Conservation (phyloP, 768 basidiomycete genomes). For the Trametes sanguinea region DNA sequence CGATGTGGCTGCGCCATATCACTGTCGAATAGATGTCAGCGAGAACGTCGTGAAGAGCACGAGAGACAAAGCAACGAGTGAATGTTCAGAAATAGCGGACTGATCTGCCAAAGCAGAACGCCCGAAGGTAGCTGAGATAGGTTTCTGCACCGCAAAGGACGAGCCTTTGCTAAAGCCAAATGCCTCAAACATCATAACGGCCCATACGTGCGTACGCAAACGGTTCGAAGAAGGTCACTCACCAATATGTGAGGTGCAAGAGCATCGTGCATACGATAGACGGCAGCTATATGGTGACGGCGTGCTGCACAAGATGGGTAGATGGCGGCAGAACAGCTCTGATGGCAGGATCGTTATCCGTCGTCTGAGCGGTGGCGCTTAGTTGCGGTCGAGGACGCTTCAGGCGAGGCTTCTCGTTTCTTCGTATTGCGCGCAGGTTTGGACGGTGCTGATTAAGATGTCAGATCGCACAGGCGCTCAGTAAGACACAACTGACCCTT, state of each 20-base stretch:
- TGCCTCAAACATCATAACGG: slow-evolving; percentile 84
- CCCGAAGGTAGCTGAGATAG: slow-evolving; percentile 92
- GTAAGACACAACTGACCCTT: slow-evolving; percentile 11
- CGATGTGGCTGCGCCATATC: too few relatives aligned
- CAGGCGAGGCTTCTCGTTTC: slow-evolving; percentile 5
- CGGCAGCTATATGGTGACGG: too few relatives aligned
- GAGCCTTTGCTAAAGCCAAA: slow-evolving; percentile 80
- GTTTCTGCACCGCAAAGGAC: slow-evolving; percentile 70
- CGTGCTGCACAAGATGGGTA: too few relatives aligned
- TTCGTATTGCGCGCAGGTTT: slow-evolving; percentile 18
- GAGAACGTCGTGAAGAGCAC: too few relatives aligned
- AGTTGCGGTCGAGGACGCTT: background rate
- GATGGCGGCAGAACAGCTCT: too few relatives aligned
- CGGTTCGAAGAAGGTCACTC: background rate
- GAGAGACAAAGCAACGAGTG: background rate
- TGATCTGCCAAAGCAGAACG: slow-evolving; percentile 42
- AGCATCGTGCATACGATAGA: too few relatives aligned
- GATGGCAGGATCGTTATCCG: background rate
- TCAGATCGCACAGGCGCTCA: too few relatives aligned
- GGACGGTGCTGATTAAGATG: background rate
- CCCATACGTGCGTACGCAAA: background rate
- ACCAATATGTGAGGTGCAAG: too few relatives aligned
- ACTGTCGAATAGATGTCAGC: too few relatives aligned
- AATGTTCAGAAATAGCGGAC: slow-evolving; percentile 49
- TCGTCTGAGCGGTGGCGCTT: slow-evolving; percentile 10